Evolutionary conservation across 1,139 yeast genomes (phyloP).

Genomic region (Candida pseudoviswanathii): DNA sequence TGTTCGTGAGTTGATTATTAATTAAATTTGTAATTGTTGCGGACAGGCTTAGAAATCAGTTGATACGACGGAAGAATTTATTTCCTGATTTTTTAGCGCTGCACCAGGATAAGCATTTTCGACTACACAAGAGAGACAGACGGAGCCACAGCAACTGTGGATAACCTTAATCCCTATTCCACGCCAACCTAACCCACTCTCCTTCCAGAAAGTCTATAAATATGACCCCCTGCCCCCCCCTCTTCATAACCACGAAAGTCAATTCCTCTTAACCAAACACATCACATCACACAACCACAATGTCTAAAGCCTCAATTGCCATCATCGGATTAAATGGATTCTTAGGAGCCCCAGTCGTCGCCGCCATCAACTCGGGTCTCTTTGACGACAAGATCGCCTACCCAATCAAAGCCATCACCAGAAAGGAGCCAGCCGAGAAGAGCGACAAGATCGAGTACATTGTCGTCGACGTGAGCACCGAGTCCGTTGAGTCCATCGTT

Average conservation of each 20-base stretch:
- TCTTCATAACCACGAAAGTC: neutral
- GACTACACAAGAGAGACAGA: too few relatives aligned
- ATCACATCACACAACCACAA: neutral
- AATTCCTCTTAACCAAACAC: neutral
- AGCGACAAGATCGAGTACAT: constrained; percentile 45
- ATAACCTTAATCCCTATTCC: neutral
- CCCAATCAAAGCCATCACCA: constrained; percentile 56
- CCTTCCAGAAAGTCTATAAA: neutral
- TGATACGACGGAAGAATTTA: neutral
- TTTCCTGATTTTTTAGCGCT: too few relatives aligned
- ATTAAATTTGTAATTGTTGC: neutral
- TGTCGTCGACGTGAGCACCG: constrained; percentile 26
- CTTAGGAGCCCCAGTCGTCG: constrained; percentile 50
- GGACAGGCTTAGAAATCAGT: neutral
- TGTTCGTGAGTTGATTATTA: neutral
- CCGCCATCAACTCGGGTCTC: constrained; percentile 44
- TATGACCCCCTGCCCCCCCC: neutral
- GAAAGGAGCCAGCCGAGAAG: constrained; percentile 38
- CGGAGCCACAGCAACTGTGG: neutral
- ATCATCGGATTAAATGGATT: constrained; percentile 56
- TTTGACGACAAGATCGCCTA: constrained; percentile 45
- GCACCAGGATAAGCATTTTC: too few relatives aligned
- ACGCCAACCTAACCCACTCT: neutral
- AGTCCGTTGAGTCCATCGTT: constrained; percentile 26
- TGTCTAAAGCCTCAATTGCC: constrained; percentile 41